Base-by-base conservation (phyloP, 176 grass and related monocot genomes). In the Aechmea fasciata region DNA sequence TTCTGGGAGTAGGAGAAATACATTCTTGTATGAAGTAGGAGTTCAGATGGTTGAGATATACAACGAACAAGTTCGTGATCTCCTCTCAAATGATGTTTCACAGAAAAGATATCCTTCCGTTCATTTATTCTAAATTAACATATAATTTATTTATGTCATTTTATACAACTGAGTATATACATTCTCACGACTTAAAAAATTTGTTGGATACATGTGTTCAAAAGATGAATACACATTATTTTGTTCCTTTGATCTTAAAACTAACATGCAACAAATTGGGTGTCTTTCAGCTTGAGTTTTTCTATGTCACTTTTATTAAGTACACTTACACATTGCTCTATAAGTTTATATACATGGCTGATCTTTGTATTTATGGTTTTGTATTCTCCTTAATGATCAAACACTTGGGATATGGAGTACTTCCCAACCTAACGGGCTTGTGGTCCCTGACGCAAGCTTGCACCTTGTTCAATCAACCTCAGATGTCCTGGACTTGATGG, bases 31-130 rank as follows among this genome's bases (percentile, higher is more conserved):
- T 73, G 95, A 99, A 78, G 95, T 99, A 22, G 84, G 76, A 82
- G 90, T 99, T 61, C 95, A 99, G 63, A 99, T 99, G 95, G 90
- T 99, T 81, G 90, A 99, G 71, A 94, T 99, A 82, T 99, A 99
- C 76, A 99, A 99, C 3, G 95, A 99, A 73, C 95, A 99, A 99
- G 84, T 99, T 61, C 82, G 90, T 2, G 95, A 99, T 85, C 90
- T 99, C 78, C 82, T 99, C 13, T 90, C 84, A 69, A 90, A 83
- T 76, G 85, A 93, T 75, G 70, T 87, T 75, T 75, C 78, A 64
- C 95, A 94, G 59, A 99, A 94, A 85, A 90, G 85, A 99, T 99
- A 99, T 99, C 95, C 95, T 94, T 84, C n/a, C 25, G 28, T 15
- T 49, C 18, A 26, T 47, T 67, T 66, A 41, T 67, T 67, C 13